A percentile compares a stretch with the other conserved stretches of the same genome.
These are phyloP conservation scores for Thermothielavioides terrestris DNA, from an alignment of 495 filamentous ascomycete genomes.

Conservation along the genomic window DNA sequence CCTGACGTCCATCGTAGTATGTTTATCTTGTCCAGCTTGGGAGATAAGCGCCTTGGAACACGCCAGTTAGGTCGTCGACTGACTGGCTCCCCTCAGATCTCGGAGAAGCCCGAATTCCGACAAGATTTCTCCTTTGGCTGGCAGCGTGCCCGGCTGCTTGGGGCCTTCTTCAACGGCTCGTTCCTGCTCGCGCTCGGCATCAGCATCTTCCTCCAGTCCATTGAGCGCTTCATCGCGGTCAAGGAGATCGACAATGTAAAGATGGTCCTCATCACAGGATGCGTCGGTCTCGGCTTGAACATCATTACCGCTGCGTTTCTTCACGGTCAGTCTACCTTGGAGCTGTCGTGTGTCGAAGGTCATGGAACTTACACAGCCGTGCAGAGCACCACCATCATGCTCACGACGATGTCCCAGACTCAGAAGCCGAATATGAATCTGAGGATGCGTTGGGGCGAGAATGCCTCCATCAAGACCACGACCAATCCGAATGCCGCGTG, in stretches of 20 bases:
- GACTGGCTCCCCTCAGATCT: constrained; percentile 27
- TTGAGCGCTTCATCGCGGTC: constrained; percentile 66
- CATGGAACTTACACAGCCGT: neutral
- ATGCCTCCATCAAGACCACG: neutral
- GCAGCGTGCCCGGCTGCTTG: constrained; percentile 87
- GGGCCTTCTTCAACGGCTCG: constrained; percentile 93
- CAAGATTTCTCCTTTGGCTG: constrained; percentile 51
- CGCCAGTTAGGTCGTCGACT: neutral
- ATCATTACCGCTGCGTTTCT: constrained; percentile 73
- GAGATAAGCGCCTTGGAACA: neutral
- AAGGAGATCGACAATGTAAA: constrained; percentile 56
- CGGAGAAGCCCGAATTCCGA: constrained; percentile 32
- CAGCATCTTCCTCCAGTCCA: constrained; percentile 86
- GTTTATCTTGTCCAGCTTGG: neutral
- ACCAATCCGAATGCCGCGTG: constrained; percentile 21
- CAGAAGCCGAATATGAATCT: neutral
- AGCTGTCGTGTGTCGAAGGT: neutral
- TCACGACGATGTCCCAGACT: constrained; percentile 16
- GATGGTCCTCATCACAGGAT: constrained; percentile 74
- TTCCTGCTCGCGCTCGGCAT: constrained; percentile 85
- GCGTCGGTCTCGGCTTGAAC: constrained; percentile 71
- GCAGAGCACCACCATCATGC: constrained; percentile 29
- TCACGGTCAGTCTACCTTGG: constrained; percentile 47
- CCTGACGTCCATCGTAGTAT: constrained; percentile 70
- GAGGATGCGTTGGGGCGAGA: too few species aligned